Conservation (phyloP, 148 eudicot species). For the Chenopodium formosanum region DNA sequence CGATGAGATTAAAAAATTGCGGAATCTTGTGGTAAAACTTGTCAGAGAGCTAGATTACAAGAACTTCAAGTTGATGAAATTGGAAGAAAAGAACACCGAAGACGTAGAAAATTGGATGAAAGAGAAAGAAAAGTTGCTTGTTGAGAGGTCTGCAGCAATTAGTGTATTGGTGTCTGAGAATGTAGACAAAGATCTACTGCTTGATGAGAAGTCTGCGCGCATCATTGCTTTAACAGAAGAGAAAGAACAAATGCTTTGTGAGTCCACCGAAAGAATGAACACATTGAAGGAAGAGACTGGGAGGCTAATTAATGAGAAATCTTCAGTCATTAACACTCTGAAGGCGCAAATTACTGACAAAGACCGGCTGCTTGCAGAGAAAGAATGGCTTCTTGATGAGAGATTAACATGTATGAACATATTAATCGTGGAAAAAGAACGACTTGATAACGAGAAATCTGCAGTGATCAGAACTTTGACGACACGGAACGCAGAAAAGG, state of each 20-base stretch:
- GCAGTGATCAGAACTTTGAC: conserved; percentile 13
- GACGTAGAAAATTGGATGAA: not conserved
- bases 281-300: conserved; percentile 19
- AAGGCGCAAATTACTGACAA: conserved; percentile 12
- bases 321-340: conserved; percentile 13
- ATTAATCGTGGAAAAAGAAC: conserved; percentile 17
- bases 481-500: conserved; percentile 17
- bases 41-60: conserved; percentile 30
- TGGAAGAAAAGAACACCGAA: conserved; percentile 10
- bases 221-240: conserved; percentile 11
- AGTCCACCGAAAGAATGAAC: conserved; percentile 5
- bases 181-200: conserved; percentile 13
- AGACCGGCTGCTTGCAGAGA: conserved; percentile 19
- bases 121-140: conserved; percentile 16
- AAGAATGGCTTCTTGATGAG: conserved; percentile 22
- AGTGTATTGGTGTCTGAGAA: conserved; percentile 22
- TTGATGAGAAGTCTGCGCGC: conserved; percentile 15
- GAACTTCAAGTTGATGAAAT: conserved; percentile 23
- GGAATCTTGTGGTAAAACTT: conserved; percentile 24
- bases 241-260: conserved; percentile 20
- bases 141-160: conserved; percentile 14
- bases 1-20: conserved; percentile 20
- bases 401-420: conserved; percentile 13
- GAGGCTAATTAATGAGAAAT: conserved; percentile 14
- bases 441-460: conserved; percentile 18